phyloP scores from a whole-genome alignment of 345 rosid species.

The Arabidopsis suecica region DNA sequence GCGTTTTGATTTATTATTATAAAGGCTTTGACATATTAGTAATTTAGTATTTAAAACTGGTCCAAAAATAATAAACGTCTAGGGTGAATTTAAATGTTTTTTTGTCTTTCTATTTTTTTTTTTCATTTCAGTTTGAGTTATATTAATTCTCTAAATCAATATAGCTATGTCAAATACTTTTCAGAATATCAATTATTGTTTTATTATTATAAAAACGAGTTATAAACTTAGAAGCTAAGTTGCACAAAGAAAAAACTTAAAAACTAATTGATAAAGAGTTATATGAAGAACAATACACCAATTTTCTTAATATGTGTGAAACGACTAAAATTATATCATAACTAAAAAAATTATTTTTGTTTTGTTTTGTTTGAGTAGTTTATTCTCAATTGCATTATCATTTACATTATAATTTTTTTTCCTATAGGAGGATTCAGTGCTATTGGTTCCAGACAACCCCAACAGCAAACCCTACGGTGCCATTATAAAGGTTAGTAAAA shows the following conservation, averaged over 20 bases:
- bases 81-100: neutral
- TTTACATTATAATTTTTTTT: neutral
- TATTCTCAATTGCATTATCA: neutral
- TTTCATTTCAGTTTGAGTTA: neutral
- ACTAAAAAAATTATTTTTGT: no score
- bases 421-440: conserved; percentile 80
- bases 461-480: conserved; percentile 74
- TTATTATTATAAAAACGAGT: no score
- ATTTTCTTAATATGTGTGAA: no score
- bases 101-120: neutral
- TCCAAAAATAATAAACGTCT: neutral
- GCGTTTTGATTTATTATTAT: neutral
- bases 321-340: no score
- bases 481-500: conserved; percentile 71
- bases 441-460: conserved; percentile 61
- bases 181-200: no score
- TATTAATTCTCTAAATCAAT: neutral
- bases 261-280: no score
- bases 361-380: neutral
- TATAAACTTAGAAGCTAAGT: no score
- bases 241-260: no score
- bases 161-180: no score
- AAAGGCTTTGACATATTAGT: neutral
- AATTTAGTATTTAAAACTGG: neutral
- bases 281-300: no score